A percentile compares a stretch with the other conserved stretches of the same genome.
Conservation (phyloP, 192 early-diverging fungal species). For the Chytriomyces hyalinus region DNA sequence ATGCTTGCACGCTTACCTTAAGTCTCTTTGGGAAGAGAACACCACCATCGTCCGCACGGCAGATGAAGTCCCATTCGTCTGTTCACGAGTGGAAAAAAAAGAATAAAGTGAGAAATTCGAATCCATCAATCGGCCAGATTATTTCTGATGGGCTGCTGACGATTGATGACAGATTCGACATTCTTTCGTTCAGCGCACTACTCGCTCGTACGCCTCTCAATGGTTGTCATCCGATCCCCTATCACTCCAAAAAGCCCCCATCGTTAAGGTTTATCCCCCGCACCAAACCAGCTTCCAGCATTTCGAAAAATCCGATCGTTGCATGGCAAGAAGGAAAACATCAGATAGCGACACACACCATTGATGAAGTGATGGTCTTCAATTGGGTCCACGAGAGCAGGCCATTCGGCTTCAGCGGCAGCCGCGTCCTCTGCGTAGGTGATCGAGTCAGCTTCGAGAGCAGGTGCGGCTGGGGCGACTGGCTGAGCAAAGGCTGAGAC, state of each 20-base stretch:
- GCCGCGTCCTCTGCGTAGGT: conserved; percentile 38
- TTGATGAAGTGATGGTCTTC: conserved; percentile 59
- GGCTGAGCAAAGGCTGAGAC: conserved; percentile 49
- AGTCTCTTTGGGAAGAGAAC: conserved; percentile 28
- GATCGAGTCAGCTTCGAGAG: conserved; percentile 37
- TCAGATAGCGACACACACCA: conserved; percentile 24
- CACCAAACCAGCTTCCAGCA: not conserved
- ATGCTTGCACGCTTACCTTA: not conserved
- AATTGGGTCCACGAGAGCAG: conserved; percentile 53
- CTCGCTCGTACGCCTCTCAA: too few species aligned
- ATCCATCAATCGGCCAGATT: too few species aligned
- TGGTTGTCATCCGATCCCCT: too few species aligned
- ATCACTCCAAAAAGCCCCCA: too few species aligned
- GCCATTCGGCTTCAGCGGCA: conserved; percentile 56
- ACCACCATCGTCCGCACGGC: conserved; percentile 48
- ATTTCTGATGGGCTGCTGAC: too few species aligned
- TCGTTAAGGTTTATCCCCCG: too few species aligned
- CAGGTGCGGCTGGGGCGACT: conserved; percentile 51
- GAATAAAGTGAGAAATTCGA: too few species aligned
- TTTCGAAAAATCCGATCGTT: not conserved
- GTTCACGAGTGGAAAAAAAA: not conserved
- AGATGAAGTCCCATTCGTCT: conserved; percentile 54
- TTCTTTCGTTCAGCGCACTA: too few species aligned
- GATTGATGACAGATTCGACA: too few species aligned
- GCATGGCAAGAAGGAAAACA: not conserved